Evolutionary conservation across 2,329 filamentous ascomycete genomes (phyloP), one percentile per base, ranked within the genome.

Genomic region (Thielaviopsis ethacetica): DNA sequence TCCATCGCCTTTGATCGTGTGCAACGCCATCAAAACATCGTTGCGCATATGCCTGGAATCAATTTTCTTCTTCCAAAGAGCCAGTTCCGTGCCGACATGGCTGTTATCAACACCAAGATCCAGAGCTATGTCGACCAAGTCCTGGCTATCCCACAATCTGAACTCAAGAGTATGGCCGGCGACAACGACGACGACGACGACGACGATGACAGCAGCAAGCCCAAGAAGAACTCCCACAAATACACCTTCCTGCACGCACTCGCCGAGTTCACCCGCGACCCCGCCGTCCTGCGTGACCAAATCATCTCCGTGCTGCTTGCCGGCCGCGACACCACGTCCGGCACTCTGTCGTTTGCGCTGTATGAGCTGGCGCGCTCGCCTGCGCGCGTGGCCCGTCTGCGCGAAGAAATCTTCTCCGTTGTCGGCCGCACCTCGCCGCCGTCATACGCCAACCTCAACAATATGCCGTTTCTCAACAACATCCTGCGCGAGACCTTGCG

Each of bases 231-330:
- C 22, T 1, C 24, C 44, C 73, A 78, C 62, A 79, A 78, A 53
- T 91, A 93, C 70, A 94, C 86, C 1, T 95, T 96, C 72, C 78
- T 95, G 21, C 86, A 95, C 70, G 86, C 88, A 30, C 79, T 96
- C 2, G 88, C 89, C 52, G 77, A 78, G 47, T 91, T 88, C 72
- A 95, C 90, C 0, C 82, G 86, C 38, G 80, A 85, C 66, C 75
- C 76, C 59, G 79, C 76, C 58, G 79, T 89, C 3, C 78, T 96
- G 15, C 86, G 89, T 38, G 90, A 95, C 70, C 90, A 96, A 70
- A 75, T 95, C 54, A 79, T 93, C 17, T 84, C 85, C 52, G 80
- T 95, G 12, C 79, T 96, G 2, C 79, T 96, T 17, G 91, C 91
- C 1, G 90, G 88, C 13, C 80, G 87, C 47, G 91, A 96, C 70